Percentiles rank a stretch among this genome's conserved stretches.
Evolutionary conservation across 345 rosid genomes (phyloP).

Genomic region (Populus ilicifolia): DNA sequence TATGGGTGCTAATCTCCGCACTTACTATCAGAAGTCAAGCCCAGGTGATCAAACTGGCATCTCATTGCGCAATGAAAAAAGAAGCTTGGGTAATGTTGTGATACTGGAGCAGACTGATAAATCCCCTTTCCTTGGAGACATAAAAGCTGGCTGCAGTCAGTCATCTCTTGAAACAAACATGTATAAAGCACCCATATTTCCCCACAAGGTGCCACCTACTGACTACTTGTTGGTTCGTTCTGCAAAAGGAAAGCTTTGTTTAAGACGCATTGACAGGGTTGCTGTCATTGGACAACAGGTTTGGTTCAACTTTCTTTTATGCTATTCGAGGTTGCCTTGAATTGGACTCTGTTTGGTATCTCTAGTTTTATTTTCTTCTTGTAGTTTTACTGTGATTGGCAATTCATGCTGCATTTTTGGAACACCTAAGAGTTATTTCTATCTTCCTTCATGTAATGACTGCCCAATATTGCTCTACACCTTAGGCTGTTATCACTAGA

Average conservation of each 20-base stretch:
- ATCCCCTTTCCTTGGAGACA: conserved; percentile 95
- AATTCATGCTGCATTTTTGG: neutral
- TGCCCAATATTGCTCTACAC: neutral
- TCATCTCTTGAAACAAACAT: conserved; percentile 89
- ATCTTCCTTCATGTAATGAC: neutral
- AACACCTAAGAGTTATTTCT: neutral
- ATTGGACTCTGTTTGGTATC: neutral
- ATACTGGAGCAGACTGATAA: conserved; percentile 79
- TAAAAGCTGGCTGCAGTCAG: conserved; percentile 72
- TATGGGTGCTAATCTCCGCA: conserved; percentile 92
- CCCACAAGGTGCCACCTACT: conserved; percentile 75
- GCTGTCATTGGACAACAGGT: conserved; percentile 97
- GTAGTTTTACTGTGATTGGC: neutral
- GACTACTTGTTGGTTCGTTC: conserved; percentile 90
- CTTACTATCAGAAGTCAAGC: conserved; percentile 83
- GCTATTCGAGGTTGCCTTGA: neutral
- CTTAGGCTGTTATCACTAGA: neutral
- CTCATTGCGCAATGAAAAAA: conserved; percentile 50
- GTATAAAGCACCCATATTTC: conserved; percentile 88
- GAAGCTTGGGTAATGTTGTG: conserved; percentile 62
- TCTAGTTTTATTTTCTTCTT: neutral
- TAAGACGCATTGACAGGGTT: conserved; percentile 86
- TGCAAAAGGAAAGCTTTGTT: conserved; percentile 88
- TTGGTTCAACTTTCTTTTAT: conserved; percentile 15
- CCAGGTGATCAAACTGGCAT: conserved; percentile 67